Conservation (phyloP, 345 rosid genomes). For the Mallotus nudiflorus region DNA sequence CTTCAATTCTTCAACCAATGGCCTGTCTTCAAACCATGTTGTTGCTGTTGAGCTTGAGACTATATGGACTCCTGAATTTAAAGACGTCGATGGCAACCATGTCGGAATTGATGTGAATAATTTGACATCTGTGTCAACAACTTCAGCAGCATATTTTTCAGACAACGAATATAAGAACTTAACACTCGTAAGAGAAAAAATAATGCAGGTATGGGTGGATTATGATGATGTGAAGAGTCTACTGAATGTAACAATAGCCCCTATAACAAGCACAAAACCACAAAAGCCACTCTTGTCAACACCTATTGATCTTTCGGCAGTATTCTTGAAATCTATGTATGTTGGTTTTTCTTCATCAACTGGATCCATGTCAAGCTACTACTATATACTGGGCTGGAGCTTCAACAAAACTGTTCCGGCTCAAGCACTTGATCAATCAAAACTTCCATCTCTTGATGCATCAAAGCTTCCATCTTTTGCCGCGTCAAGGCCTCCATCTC, state of each 20-base stretch:
- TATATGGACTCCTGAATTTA: neutral
- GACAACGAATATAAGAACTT: no score
- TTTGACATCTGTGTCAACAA: slow-evolving; percentile 16
- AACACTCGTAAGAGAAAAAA: no score
- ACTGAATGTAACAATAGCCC: slow-evolving; percentile 22
- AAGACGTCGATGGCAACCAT: slow-evolving; percentile 16
- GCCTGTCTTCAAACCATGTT: slow-evolving; percentile 14
- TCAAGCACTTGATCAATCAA: neutral
- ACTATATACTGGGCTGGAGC: no score
- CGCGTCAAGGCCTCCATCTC: no score
- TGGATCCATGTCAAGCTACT: slow-evolving; percentile 6
- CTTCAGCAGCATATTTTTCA: no score
- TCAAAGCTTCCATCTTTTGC: neutral
- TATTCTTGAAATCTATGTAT: slow-evolving; percentile 4
- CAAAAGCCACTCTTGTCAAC: slow-evolving; percentile 13
- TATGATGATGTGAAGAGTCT: neutral
- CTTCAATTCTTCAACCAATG: slow-evolving; percentile 5
- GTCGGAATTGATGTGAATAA: slow-evolving; percentile 20
- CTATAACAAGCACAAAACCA: slow-evolving; percentile 6
- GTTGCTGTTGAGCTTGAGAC: slow-evolving; percentile 23
- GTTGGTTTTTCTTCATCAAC: no score
- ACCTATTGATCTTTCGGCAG: neutral
- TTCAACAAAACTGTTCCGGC: no score
- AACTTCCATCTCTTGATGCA: no score
- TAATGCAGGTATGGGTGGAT: no score